Conservation (phyloP, 306 rosid species). For the Castanopsis chinensis region DNA sequence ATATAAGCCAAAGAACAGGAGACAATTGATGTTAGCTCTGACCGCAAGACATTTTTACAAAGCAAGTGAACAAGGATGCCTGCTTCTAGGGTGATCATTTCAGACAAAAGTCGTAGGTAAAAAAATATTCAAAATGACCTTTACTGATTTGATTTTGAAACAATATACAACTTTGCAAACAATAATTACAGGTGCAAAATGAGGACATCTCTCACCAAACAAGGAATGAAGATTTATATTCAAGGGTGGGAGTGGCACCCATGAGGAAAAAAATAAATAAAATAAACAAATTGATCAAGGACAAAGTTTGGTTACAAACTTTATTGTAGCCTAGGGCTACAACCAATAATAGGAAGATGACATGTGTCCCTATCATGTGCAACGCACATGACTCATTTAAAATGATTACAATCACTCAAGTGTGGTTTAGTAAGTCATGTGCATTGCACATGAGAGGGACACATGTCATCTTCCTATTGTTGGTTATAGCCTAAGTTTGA, state of each 20-base stretch:
- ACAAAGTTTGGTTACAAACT: too few species aligned
- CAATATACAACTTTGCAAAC: neutral
- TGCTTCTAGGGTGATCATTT: neutral
- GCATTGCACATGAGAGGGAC: too few species aligned
- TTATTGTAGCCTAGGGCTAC: too few species aligned
- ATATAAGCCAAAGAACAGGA: conserved; percentile 31
- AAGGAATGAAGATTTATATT: neutral
- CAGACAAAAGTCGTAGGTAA: neutral
- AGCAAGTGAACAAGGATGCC: neutral
- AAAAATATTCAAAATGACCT: neutral
- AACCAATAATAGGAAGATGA: too few species aligned
- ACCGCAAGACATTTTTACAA: neutral
- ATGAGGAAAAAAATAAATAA: neutral
- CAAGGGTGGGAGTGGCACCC: neutral
- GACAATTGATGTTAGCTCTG: conserved; percentile 4
- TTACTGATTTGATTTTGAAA: neutral
- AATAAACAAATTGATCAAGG: neutral
- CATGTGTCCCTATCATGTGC: too few species aligned
- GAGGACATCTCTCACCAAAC: neutral
- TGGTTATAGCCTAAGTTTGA: too few species aligned
- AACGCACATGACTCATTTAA: too few species aligned
- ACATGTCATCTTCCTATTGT: too few species aligned
- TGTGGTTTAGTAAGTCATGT: too few species aligned
- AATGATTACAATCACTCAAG: too few species aligned
- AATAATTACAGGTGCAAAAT: neutral